phyloP scores from a whole-genome alignment of 2,329 filamentous ascomycete species.

The Fusarium mangiferae region DNA sequence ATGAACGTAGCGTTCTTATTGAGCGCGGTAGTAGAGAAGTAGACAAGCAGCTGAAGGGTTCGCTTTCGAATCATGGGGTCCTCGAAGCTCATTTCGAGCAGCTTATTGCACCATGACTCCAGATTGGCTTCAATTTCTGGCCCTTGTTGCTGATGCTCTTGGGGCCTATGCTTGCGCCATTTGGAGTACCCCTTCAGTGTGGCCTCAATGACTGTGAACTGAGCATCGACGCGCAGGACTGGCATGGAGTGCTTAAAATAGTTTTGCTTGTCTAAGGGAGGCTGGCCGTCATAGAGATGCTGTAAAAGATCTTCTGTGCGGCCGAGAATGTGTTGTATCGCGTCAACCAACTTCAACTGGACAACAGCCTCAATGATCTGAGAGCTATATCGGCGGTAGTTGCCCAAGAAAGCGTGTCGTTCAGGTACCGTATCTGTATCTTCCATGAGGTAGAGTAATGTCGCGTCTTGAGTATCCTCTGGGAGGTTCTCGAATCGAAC shows the following conservation, averaged over 20 bases:
- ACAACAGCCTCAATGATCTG: constrained; percentile 90
- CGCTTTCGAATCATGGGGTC: constrained; percentile 87
- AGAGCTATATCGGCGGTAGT: constrained; percentile 91
- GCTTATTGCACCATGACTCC: constrained; percentile 76
- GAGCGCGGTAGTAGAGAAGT: constrained; percentile 83
- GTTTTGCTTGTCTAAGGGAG: constrained; percentile 70
- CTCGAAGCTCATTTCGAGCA: constrained; percentile 79
- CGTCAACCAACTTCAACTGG: constrained; percentile 82
- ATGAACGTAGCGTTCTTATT: constrained; percentile 84
- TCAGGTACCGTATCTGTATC: constrained; percentile 96
- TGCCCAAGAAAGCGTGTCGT: constrained; percentile 92
- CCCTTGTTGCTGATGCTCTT: constrained; percentile 60
- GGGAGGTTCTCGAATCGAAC: constrained; percentile 89
- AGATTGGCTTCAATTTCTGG: constrained; percentile 70
- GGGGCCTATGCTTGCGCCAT: constrained; percentile 64
- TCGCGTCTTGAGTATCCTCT: constrained; percentile 82
- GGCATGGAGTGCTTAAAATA: constrained; percentile 77
- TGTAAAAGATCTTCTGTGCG: constrained; percentile 79
- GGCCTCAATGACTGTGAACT: constrained; percentile 89
- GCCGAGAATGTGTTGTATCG: constrained; percentile 85
- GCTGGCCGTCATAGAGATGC: constrained; percentile 77
- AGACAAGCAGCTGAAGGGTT: constrained; percentile 82
- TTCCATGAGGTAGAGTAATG: constrained; percentile 84
- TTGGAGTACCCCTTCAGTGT: constrained; percentile 89
- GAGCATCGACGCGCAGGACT: constrained; percentile 85